These are phyloP conservation scores for Psilocybe cyanescens DNA, from an alignment of 768 basidiomycete species.

Conservation along the genomic window DNA sequence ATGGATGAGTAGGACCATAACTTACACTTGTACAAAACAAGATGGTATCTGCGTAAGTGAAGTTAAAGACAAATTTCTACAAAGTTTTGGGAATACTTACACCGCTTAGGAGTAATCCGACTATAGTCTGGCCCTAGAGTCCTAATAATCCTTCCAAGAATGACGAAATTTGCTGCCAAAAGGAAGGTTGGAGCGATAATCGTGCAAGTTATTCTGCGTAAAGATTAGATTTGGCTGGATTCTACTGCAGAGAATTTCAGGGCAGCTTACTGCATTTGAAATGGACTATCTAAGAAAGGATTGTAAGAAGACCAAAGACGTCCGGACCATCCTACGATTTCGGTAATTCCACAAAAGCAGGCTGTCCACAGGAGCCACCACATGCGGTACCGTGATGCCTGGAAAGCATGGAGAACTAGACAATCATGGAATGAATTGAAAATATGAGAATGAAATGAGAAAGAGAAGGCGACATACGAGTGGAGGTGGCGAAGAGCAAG, in stretches of 20 bases:
- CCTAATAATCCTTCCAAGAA: slow-evolving; percentile 51
- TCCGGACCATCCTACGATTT: slow-evolving; percentile 59
- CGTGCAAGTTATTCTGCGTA: slow-evolving; percentile 40
- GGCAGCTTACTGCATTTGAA: slow-evolving; percentile 43
- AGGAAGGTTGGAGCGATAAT: slow-evolving; percentile 61
- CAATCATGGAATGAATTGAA: no score
- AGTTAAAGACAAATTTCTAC: no score
- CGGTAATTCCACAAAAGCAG: slow-evolving; percentile 48
- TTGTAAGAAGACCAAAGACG: slow-evolving; percentile 53
- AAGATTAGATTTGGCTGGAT: background rate
- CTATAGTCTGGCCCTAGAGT: slow-evolving; percentile 52
- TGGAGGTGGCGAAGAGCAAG: slow-evolving; percentile 41
- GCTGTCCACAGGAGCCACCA: slow-evolving; percentile 60
- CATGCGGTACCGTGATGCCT: slow-evolving; percentile 44
- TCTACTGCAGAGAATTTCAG: background rate
- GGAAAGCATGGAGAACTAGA: slow-evolving; percentile 48
- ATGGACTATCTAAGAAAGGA: slow-evolving; percentile 28
- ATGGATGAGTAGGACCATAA: background rate
- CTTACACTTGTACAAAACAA: slow-evolving; percentile 40
- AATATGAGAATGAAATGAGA: no score
- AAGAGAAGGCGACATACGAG: slow-evolving; percentile 28
- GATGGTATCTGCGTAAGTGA: slow-evolving; percentile 21
- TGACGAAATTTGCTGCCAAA: slow-evolving; percentile 59
- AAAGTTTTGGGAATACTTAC: slow-evolving; percentile 11
- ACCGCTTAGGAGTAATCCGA: slow-evolving; percentile 44